Evolutionary conservation across 2,329 filamentous ascomycete species (phyloP).

Genomic region (Gnomoniopsis smithogilvyi): DNA sequence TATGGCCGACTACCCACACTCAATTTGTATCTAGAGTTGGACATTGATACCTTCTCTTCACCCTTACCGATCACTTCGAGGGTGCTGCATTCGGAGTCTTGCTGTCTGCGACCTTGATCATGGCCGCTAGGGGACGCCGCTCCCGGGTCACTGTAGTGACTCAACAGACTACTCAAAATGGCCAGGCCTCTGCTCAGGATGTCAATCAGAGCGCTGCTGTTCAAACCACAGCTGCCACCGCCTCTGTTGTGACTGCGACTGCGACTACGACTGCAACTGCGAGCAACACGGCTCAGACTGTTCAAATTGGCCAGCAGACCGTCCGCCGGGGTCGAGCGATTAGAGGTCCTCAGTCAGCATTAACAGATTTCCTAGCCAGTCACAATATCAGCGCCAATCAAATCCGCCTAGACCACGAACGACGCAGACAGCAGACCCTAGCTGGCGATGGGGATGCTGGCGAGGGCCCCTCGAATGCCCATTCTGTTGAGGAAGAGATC

Average conservation of each 20-base stretch:
- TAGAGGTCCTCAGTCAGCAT: slow-evolving; percentile 40
- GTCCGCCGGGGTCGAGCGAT: slow-evolving; percentile 10
- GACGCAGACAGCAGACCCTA: slow-evolving; percentile 40
- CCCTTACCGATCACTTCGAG: neutral
- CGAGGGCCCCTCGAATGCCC: slow-evolving; percentile 16
- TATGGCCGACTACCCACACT: no score
- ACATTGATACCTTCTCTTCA: no score
- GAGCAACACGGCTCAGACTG: neutral
- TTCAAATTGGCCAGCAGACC: slow-evolving; percentile 1
- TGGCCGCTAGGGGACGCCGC: neutral
- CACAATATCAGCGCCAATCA: slow-evolving; percentile 67
- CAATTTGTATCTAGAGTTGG: no score
- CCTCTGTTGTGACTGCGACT: neutral
- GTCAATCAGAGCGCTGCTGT: neutral
- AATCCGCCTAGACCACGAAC: slow-evolving; percentile 48
- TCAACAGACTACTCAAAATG: no score
- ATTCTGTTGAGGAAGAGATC: slow-evolving; percentile 17
- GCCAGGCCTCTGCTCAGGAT: neutral
- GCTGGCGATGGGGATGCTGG: slow-evolving; percentile 25
- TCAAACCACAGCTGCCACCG: neutral
- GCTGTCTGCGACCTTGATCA: neutral
- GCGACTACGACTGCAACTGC: neutral
- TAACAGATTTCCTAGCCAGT: slow-evolving; percentile 55
- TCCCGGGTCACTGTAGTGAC: no score
- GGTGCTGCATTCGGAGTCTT: no score